Conservation (phyloP, 2,329 filamentous ascomycete genomes). For the Monosporascus sp. region DNA sequence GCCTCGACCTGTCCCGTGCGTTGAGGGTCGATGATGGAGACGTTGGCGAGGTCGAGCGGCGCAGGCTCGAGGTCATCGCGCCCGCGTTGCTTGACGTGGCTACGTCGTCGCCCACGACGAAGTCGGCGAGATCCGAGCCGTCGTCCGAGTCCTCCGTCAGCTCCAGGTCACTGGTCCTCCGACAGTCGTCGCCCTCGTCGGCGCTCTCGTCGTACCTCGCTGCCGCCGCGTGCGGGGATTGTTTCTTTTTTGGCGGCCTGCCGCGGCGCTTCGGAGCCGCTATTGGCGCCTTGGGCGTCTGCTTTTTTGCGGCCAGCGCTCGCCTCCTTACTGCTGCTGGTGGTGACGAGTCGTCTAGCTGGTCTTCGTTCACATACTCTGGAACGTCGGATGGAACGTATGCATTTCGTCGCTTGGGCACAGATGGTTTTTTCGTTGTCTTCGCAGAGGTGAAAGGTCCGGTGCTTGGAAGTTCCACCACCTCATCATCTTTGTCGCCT, state of each 20-base stretch:
- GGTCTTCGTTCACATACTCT: slow-evolving; percentile 2
- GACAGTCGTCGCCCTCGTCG: slow-evolving; percentile 29
- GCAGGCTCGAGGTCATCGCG: slow-evolving; percentile 19
- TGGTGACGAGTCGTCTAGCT: slow-evolving; percentile 3
- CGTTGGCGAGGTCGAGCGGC: slow-evolving; percentile 19
- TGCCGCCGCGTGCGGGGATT: not conserved
- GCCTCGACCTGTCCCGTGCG: slow-evolving; percentile 5
- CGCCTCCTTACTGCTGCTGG: slow-evolving; percentile 13
- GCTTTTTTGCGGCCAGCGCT: slow-evolving; percentile 4
- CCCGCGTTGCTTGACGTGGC: slow-evolving; percentile 22
- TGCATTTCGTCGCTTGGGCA: slow-evolving; percentile 2
- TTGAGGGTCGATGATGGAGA: slow-evolving; percentile 9
- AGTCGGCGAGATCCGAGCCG: slow-evolving; percentile 26
- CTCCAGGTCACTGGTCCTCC: slow-evolving; percentile 31
- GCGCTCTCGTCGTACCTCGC: slow-evolving; percentile 27
- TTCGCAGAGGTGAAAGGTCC: slow-evolving; percentile 3
- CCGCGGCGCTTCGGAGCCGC: slow-evolving; percentile 7
- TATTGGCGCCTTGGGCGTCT: slow-evolving; percentile 5
- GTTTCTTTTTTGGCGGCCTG: slow-evolving; percentile 14
- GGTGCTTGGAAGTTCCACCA: slow-evolving; percentile 9
- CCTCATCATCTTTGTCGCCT: slow-evolving; percentile 8
- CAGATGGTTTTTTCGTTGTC: slow-evolving; percentile 9
- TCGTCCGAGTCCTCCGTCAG: slow-evolving; percentile 29
- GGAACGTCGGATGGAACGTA: not conserved
- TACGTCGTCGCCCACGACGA: slow-evolving; percentile 26